Evolutionary conservation across 192 early-diverging fungal species (phyloP).

Genomic region (Backusella mclennaniae): DNA sequence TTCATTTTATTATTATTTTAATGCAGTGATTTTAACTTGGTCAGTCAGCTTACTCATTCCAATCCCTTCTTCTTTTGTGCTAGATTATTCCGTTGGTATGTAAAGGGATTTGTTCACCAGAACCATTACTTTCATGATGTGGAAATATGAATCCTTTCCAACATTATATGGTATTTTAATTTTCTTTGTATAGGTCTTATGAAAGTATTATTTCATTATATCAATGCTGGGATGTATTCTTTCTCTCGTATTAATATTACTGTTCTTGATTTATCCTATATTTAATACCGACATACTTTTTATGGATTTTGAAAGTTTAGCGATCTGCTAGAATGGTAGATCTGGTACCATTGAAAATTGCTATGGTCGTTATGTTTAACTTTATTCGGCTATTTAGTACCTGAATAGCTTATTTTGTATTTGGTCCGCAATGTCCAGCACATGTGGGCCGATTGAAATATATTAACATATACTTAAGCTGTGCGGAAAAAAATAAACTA

Average conservation of each 20-base stretch:
- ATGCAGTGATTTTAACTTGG: background rate
- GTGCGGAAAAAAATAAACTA: background rate
- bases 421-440: background rate
- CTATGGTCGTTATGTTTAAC: background rate
- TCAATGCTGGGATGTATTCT: background rate
- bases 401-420: background rate
- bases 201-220: background rate
- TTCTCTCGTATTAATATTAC: background rate
- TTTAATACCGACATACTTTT: background rate
- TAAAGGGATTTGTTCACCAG: background rate
- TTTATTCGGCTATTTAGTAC: background rate
- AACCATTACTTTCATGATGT: background rate
- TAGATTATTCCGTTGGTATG: background rate
- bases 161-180: background rate
- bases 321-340: background rate
- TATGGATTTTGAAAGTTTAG: background rate
- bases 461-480: background rate
- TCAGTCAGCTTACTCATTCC: background rate
- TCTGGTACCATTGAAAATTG: background rate
- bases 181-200: background rate
- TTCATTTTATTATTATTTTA: background rate
- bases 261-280: background rate
- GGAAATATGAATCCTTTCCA: background rate
- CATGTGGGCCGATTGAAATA: background rate
- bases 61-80: background rate